Conservation (phyloP, 2,329 filamentous ascomycete genomes). For the Madurella fahalii region DNA sequence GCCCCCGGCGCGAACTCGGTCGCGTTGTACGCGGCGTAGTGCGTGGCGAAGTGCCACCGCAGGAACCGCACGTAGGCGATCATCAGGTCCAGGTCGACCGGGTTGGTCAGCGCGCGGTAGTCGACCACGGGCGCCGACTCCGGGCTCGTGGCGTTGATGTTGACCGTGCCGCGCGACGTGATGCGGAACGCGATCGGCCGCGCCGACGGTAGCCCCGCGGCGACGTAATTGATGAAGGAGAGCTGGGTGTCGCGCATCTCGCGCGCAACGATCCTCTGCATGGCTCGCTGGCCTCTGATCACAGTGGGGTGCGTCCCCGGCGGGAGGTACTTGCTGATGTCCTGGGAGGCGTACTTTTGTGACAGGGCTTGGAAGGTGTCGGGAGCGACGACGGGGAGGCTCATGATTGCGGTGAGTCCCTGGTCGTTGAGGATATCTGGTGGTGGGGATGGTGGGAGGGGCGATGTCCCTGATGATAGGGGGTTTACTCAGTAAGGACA, state of each 20-base stretch:
- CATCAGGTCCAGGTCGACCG: slow-evolving; percentile 49
- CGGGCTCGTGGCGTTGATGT: slow-evolving; percentile 35
- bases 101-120: slow-evolving; percentile 40
- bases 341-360: slow-evolving; percentile 23
- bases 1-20: slow-evolving; percentile 36
- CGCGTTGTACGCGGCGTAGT: slow-evolving; percentile 30
- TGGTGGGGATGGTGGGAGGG: no score
- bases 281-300: slow-evolving; percentile 34
- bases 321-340: slow-evolving; percentile 34
- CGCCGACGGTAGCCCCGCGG: slow-evolving; percentile 38
- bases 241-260: slow-evolving; percentile 32
- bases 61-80: slow-evolving; percentile 36
- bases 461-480: no score
- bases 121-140: slow-evolving; percentile 35
- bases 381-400: slow-evolving; percentile 31
- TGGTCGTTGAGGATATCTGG: no score
- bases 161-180: slow-evolving; percentile 33
- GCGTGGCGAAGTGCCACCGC: slow-evolving; percentile 24
- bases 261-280: slow-evolving; percentile 31
- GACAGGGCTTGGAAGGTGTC: slow-evolving; percentile 26
- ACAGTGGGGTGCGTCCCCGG: slow-evolving; percentile 33
- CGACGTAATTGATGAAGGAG: slow-evolving; percentile 28
- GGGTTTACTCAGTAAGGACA: no score
- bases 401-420: not conserved
- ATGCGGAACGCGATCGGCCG: slow-evolving; percentile 19